Base-by-base conservation (phyloP, 371 early-diverging fungal genomes). In the Batrachochytrium dendrobatidis region DNA sequence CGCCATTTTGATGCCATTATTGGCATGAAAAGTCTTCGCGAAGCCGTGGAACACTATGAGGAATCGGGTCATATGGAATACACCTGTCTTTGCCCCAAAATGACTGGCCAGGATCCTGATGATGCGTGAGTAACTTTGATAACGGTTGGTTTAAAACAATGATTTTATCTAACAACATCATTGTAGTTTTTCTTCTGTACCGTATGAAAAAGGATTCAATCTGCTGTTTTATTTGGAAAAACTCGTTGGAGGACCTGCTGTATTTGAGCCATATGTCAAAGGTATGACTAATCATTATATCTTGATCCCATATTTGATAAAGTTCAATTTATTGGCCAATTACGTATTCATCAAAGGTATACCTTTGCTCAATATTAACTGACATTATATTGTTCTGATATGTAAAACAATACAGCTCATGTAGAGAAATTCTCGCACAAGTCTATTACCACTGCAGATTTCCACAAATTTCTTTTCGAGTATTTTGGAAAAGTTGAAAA, bases 121-220 rank as follows among this genome's bases (percentile, higher is more conserved):
- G 97, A 95, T 64, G 88, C 86, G 34, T 66, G 22, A 26, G 39
- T 51, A 1, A 18, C n/a, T 58, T 34, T n/a, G 25, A n/a, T n/a
- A 4, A 10, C 26, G 32, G 25, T 34, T 18, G 34, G 56, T 5
- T 29, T 8, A 8, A 25, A n/a, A 4, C 20, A 20, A 24, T 4
- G 18, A 28, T 17, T 6, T 28, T 18, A 22, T 8, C 48, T 18
- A 28, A 18, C 48, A 46, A 24, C 6, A 4, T 8, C 8, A 20
- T 12, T 31, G 3, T 45, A 28, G 53, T 17, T 94, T 92, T 67
- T 90, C 90, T 15, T 79, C 83, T 4, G 83, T 97, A 33, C 97
- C 97, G 12, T 97, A 97, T 77, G 91, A 97, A 74, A 96, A 95
- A 80, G 98, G 97, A 3, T 95, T 86, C 71, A 91, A 90, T 66